A percentile compares a stretch with the other conserved stretches of the same genome.
Evolutionary conservation across 2,329 filamentous ascomycete genomes (phyloP).

Genomic region (Neodidymelliopsis sp.): DNA sequence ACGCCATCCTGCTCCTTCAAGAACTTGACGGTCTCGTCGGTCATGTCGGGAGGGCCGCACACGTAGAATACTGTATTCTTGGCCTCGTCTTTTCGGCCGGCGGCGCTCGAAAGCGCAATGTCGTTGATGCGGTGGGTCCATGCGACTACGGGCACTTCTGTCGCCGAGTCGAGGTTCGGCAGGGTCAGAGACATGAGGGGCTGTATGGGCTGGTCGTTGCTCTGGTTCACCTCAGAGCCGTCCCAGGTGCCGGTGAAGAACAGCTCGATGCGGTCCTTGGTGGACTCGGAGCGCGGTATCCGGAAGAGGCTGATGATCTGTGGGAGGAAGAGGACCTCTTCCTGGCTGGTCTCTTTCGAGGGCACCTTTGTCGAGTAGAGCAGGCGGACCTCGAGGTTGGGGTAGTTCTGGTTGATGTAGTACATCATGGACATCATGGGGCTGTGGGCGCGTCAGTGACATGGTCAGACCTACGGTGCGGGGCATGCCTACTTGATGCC

Average conservation of each 20-base stretch:
- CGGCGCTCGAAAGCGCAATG: slow-evolving; percentile 50
- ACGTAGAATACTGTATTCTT: slow-evolving; percentile 55
- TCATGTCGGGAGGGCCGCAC: slow-evolving; percentile 59
- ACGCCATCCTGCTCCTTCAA: slow-evolving; percentile 51
- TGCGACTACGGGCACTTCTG: slow-evolving; percentile 40
- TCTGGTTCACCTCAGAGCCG: slow-evolving; percentile 32
- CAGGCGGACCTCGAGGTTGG: slow-evolving; percentile 60
- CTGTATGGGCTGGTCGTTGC: slow-evolving; percentile 38
- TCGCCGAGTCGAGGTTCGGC: slow-evolving; percentile 37
- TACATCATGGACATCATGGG: slow-evolving; percentile 78
- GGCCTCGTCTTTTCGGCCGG: slow-evolving; percentile 48
- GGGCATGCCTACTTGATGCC: slow-evolving; percentile 71
- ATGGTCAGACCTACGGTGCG: not conserved
- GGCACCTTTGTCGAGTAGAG: slow-evolving; percentile 67
- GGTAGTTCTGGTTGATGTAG: slow-evolving; percentile 59
- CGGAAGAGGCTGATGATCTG: slow-evolving; percentile 44
- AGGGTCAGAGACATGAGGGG: slow-evolving; percentile 44
- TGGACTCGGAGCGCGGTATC: slow-evolving; percentile 34
- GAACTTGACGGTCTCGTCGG: slow-evolving; percentile 54
- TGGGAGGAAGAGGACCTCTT: slow-evolving; percentile 47
- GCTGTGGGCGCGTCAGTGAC: slow-evolving; percentile 47
- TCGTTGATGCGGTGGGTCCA: slow-evolving; percentile 46
- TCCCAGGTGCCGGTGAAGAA: slow-evolving; percentile 49
- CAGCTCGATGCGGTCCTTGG: slow-evolving; percentile 43
- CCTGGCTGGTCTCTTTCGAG: slow-evolving; percentile 35